A percentile compares a stretch with the other conserved stretches of the same genome.
Evolutionary conservation across 2,329 filamentous ascomycete genomes (phyloP).

Genomic region (Neofusicoccum laricinum): DNA sequence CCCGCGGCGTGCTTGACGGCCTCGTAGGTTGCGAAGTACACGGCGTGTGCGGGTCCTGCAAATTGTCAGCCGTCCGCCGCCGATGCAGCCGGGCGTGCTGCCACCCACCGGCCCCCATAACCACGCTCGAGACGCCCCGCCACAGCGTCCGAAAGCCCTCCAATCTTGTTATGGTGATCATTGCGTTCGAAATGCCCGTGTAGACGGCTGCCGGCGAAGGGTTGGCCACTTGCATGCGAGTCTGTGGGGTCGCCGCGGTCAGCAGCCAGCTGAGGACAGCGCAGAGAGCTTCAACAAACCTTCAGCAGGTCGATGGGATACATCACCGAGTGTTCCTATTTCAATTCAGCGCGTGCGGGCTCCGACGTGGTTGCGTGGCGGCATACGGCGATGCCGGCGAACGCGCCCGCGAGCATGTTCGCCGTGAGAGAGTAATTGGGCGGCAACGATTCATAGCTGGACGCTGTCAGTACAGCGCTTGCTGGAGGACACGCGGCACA

Average conservation of each 20-base stretch:
- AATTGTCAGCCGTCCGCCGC: slow-evolving; percentile 24
- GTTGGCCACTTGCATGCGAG: slow-evolving; percentile 95
- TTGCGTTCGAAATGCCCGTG: slow-evolving; percentile 86
- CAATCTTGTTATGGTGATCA: slow-evolving; percentile 83
- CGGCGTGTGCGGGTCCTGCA: slow-evolving; percentile 88
- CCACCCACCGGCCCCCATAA: slow-evolving; percentile 78
- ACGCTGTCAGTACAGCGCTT: slow-evolving; percentile 23
- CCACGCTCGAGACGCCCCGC: slow-evolving; percentile 94
- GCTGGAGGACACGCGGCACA: not conserved
- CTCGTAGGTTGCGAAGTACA: slow-evolving; percentile 98
- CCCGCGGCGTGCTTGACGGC: slow-evolving; percentile 94
- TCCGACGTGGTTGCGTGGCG: slow-evolving; percentile 14
- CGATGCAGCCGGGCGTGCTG: not conserved
- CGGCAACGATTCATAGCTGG: slow-evolving; percentile 85
- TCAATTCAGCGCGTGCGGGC: slow-evolving; percentile 24
- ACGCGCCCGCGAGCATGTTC: slow-evolving; percentile 95
- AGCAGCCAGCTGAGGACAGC: not conserved
- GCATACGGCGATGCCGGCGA: slow-evolving; percentile 89
- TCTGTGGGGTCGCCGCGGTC: slow-evolving; percentile 53
- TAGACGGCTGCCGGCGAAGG: slow-evolving; percentile 78
- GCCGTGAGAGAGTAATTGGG: slow-evolving; percentile 90
- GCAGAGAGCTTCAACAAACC: slow-evolving; percentile 52
- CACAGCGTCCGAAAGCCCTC: slow-evolving; percentile 91
- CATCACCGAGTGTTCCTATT: slow-evolving; percentile 95
- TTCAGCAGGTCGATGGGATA: slow-evolving; percentile 98